A percentile compares a stretch with the other conserved stretches of the same genome.
These are phyloP conservation scores for Vitis rupestris DNA, from an alignment of 164 flowering plant species.

Conservation along the genomic window DNA sequence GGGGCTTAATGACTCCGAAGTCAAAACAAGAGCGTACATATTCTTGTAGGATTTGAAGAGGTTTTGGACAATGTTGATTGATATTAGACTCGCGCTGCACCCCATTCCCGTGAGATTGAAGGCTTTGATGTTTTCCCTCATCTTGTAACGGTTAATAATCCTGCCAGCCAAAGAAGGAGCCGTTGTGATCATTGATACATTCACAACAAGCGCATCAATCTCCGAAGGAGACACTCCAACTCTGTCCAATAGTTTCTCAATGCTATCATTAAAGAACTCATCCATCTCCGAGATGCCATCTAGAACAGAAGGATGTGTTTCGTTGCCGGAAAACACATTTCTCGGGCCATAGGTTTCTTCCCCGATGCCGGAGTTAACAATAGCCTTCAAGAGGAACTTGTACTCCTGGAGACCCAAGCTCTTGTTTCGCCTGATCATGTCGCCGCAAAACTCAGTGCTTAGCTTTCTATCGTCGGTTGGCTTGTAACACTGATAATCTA, in stretches of 20 bases:
- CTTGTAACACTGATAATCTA: constrained; percentile 61
- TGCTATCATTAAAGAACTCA: constrained; percentile 49
- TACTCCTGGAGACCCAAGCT: constrained; percentile 58
- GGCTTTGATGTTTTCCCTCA: constrained; percentile 48
- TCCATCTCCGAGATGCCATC: constrained; percentile 57
- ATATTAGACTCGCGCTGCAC: constrained; percentile 64
- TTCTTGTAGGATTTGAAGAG: constrained; percentile 41
- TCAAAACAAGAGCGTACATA: constrained; percentile 40
- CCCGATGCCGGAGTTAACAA: constrained; percentile 69
- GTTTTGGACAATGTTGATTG: constrained; percentile 37
- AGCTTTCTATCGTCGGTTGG: constrained; percentile 46
- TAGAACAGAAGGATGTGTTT: constrained; percentile 27
- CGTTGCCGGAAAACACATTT: constrained; percentile 40
- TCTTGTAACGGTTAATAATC: constrained; percentile 50
- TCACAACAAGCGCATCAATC: constrained; percentile 60
- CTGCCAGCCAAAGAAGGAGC: constrained; percentile 48
- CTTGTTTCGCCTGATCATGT: constrained; percentile 45
- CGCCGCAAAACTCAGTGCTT: constrained; percentile 43
- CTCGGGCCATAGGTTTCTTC: constrained; percentile 67
- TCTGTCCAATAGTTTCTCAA: constrained; percentile 34
- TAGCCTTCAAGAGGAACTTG: constrained; percentile 60
- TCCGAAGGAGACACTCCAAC: constrained; percentile 36
- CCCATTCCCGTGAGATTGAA: constrained; percentile 75
- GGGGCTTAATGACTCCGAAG: constrained; percentile 54
- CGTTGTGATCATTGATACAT: constrained; percentile 51